Evolutionary conservation across 108 stramenopile species (phyloP), one percentile per base, ranked within the genome.

Genomic region (Thalassiosira profunda): DNA sequence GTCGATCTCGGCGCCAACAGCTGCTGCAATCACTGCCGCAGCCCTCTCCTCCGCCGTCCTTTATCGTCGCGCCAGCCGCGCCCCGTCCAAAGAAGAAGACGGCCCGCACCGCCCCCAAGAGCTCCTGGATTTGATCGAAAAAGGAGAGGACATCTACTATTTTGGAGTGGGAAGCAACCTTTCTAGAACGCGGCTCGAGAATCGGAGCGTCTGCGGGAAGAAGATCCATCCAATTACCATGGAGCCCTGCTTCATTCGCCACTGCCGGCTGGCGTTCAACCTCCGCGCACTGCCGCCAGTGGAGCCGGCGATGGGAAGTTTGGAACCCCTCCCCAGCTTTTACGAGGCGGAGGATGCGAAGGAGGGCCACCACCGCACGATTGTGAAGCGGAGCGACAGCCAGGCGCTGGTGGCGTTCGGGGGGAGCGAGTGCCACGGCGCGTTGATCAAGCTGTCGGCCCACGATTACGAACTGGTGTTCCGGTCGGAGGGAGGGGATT

Each of bases 131-230:
- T 40, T 72, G 4, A 24, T 79, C 5, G 58, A 38, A 4, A 73
- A 62, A 8, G 58, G 63, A 23, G 33, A 63, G 8, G 31, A 42
- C 9, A 67, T 85, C n/a, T 81, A 81, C 40, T 85, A 85, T 52
- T 85, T 85, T 55, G 84, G 80, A 36, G 29, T 85, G 14, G 84
- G 84, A 8, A 68, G 65, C 40, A 85, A 85, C 56, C 70, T 85
- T 72, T 65, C 64, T n/a, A 43, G 77, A 20, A 58, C 36, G 5
- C 81, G 81, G 58, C 23, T 85, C n/a, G 81, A 79, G 56, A 74
- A 68, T 41, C 70, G 84, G 25, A 69, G 73, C 52, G 46, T 74
- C 0, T 45, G 65, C 42, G 76, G 76, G 8, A 70, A 56, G 24
- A 76, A 76, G 34, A 82, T 85, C 41, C 54, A 79, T 1, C 28